These are phyloP conservation scores for Gaultheria prostrata DNA, from an alignment of 148 eudicot species.

Conservation along the genomic window DNA sequence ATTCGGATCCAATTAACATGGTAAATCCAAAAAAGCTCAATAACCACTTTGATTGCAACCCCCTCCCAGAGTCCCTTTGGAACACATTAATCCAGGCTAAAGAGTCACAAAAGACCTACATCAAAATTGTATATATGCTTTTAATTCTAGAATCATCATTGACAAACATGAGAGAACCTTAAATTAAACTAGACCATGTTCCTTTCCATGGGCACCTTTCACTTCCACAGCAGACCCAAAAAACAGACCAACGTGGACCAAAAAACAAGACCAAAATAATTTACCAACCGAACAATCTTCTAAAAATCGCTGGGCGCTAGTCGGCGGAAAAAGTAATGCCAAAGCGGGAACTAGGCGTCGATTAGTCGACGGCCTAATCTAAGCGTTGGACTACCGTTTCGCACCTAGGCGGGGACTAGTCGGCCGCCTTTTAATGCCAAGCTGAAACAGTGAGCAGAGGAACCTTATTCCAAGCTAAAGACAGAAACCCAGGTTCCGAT, in stretches of 20 bases:
- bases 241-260: conserved; percentile 4
- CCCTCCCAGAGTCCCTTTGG: too few species aligned
- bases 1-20: too few species aligned
- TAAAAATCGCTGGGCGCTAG: too few species aligned
- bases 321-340: too few species aligned
- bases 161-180: background rate
- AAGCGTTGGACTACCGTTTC: too few species aligned
- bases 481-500: conserved; percentile 61
- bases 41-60: too few species aligned
- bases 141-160: background rate
- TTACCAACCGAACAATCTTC: background rate
- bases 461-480: conserved; percentile 77
- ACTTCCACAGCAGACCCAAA: conserved; percentile 5
- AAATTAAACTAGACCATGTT: background rate
- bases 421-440: conserved; percentile 44
- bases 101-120: background rate
- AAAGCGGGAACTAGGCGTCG: too few species aligned
- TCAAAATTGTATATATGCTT: conserved; percentile 1
- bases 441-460: conserved; percentile 78
- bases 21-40: too few species aligned
- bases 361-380: too few species aligned
- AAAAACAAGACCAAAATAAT: background rate
- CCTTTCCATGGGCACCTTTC: conserved; percentile 11
- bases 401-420: too few species aligned
- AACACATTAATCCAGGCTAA: too few species aligned